Base-by-base conservation (phyloP, 495 filamentous ascomycete species). In the Penicillium chermesinum region DNA sequence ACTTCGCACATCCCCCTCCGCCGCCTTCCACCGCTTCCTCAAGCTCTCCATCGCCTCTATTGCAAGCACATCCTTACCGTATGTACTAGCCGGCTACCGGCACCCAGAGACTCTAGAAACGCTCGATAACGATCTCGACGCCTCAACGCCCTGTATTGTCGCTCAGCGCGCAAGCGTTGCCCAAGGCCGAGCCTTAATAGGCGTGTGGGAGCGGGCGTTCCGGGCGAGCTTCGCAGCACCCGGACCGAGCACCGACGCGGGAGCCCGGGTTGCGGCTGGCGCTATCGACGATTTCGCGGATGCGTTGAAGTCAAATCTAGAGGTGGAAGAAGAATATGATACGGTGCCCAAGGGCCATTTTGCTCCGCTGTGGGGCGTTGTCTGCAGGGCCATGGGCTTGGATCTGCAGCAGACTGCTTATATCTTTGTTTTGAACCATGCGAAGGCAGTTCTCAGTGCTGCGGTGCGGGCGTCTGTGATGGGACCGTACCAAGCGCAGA, bases 401-500 rank as follows among this genome's bases (percentile, higher is more conserved):
- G 62, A 74, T 25, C 55, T 77, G 4, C 71, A 74, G n/a, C 80
- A 88, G 41, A 71, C 89, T 9, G 83, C 86, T 3, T 95, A 95
- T 65, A 73, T 91, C 3, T 97, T 91, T 64, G 70, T 98, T 59
- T 72, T 96, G 46, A 83, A 84, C 45, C 93, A 97, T 64, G 86
- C 85, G 14, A 93, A 95, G 65, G 88, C 91, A 1, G 72, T 96
- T 19, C 70, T 95, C 8, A 91, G 87, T 48, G 93, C 93, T 1
- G 94, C 86, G 2, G 91, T 99, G 48, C 73, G 93, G 10, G 87
- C 93, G 19, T 82, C 86, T 17, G 81, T 95, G 30, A 83, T 96
- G 70, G 93, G 93, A 0, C 91, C 94, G 15, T 99, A 96, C 63
- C 87, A 94, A 64, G 87, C 88, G 41, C 89, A 99, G 66, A 82